Base-by-base conservation (phyloP, 1,284 basidiomycete genomes). In the Exsudoporus floridanus region DNA sequence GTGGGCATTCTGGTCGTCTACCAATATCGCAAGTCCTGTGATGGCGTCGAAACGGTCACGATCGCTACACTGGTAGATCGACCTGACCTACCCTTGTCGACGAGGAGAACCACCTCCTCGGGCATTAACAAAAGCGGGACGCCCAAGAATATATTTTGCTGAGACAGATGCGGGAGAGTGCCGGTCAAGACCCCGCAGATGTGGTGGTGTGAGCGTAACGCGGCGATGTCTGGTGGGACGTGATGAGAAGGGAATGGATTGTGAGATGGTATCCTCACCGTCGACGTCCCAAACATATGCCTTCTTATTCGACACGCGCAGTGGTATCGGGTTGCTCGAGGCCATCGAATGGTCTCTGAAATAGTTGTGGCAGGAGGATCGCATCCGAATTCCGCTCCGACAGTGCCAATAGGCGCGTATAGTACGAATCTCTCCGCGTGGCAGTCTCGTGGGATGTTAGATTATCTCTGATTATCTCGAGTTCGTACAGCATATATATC, bases 141-240 rank as follows among this genome's bases (percentile, higher is more conserved):
- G 13, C 97, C 97, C 16, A 99, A 78, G 67, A 99, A 99, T 2
- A 92, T 84, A 72, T 99, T 99, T 73, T 99, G 97, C 67, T 98
- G 96, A 5, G 93, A 88, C 0, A 98, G 80, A 65, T 95, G 91
- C 3, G 97, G 95, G 19, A 99, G 79, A 0, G 97, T 98, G 0
- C 97, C 97, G 1, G 82, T 82, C 38, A 98, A 73, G 46, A 94
- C 77, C 34, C 96, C 95, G 60, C 89, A 93, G 43, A 98, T 81
- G 55, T 81, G 86, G 69, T 97, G 85, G 56, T 84, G 73, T 33
- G 88, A 83, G 42, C 95, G 89, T 6, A 97, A 72, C 4, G 74
- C 79, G 12, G 86, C 84, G 58, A 93, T 85, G 66, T 92, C 94
- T 93, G 63, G 55, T 72, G 52, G 52, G 57, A 49, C 50, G 53